phyloP scores from a whole-genome alignment of 2,329 filamentous ascomycete species.

The Alternaria rosae region DNA sequence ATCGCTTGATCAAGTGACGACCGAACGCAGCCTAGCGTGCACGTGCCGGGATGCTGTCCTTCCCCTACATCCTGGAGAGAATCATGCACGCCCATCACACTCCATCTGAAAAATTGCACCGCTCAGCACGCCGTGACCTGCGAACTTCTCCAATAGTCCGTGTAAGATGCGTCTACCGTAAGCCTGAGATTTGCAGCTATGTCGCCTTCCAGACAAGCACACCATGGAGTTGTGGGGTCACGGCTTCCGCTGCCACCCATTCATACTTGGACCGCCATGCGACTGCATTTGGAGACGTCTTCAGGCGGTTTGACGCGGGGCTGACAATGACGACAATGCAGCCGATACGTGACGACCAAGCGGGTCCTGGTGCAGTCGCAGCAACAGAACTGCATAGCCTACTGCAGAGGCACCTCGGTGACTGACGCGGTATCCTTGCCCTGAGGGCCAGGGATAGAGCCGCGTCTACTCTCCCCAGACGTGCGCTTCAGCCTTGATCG shows the following conservation, averaged over 20 bases:
- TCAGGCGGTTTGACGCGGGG: constrained; percentile 10
- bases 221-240: constrained; percentile 4
- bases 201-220: background rate
- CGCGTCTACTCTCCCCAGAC: constrained; percentile 13
- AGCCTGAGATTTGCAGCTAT: constrained; percentile 13
- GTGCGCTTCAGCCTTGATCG: constrained; percentile 11
- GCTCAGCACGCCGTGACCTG: constrained; percentile 15
- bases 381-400: constrained; percentile 19
- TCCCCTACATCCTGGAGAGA: constrained; percentile 19
- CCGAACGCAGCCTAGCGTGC: constrained; percentile 19
- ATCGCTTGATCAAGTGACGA: constrained; percentile 11
- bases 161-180: background rate
- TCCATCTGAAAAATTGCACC: constrained; percentile 19
- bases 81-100: constrained; percentile 37
- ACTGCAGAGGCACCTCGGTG: constrained; percentile 23
- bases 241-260: constrained; percentile 1
- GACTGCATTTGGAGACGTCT: background rate
- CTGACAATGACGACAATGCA: constrained; percentile 19
- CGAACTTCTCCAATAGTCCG: constrained; percentile 9
- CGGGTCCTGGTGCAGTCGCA: constrained; percentile 27
- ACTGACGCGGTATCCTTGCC: constrained; percentile 22
- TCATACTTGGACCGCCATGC: constrained; percentile 2
- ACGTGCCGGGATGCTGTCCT: constrained; percentile 10
- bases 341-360: constrained; percentile 20
- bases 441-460: constrained; percentile 12